Percentiles rank a stretch among this genome's conserved stretches.
These are phyloP conservation scores for Bombardia bombarda DNA, from an alignment of 495 filamentous ascomycete genomes.

Conservation along the genomic window DNA sequence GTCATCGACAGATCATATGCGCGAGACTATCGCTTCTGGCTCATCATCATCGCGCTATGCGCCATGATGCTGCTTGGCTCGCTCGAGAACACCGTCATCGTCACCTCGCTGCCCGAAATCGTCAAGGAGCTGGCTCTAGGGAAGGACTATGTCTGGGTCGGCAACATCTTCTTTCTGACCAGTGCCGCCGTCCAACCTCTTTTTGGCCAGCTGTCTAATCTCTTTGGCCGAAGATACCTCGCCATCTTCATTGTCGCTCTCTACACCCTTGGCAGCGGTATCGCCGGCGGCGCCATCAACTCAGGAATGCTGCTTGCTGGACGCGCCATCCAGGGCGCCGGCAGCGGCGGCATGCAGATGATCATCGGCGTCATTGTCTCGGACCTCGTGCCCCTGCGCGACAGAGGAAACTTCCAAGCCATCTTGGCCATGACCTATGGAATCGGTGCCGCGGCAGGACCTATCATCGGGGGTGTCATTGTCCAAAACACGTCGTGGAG, in stretches of 20 bases:
- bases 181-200: constrained; percentile 11
- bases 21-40: constrained; percentile 16
- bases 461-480: constrained; percentile 70
- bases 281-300: constrained; percentile 26
- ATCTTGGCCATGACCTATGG: constrained; percentile 45
- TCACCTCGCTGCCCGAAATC: constrained; percentile 34
- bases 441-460: constrained; percentile 57
- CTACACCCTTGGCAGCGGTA: constrained; percentile 33
- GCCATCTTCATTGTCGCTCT: constrained; percentile 20
- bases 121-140: constrained; percentile 21
- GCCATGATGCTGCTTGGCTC: constrained; percentile 16
- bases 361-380: constrained; percentile 58
- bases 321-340: constrained; percentile 67
- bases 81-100: constrained; percentile 35
- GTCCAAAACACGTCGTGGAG: constrained; percentile 34
- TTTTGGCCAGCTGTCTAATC: constrained; percentile 12
- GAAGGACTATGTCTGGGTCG: constrained; percentile 35
- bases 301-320: constrained; percentile 60
- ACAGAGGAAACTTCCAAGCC: constrained; percentile 48
- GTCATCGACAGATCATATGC: neutral
- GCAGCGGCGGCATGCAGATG: constrained; percentile 67
- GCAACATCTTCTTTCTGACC: constrained; percentile 28
- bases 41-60: constrained; percentile 9
- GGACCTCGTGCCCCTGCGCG: constrained; percentile 60
- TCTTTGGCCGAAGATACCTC: constrained; percentile 13